Evolutionary conservation across 192 early-diverging fungal genomes (phyloP), one percentile per base, ranked within the genome.

Genomic region (Coemansia sp.): DNA sequence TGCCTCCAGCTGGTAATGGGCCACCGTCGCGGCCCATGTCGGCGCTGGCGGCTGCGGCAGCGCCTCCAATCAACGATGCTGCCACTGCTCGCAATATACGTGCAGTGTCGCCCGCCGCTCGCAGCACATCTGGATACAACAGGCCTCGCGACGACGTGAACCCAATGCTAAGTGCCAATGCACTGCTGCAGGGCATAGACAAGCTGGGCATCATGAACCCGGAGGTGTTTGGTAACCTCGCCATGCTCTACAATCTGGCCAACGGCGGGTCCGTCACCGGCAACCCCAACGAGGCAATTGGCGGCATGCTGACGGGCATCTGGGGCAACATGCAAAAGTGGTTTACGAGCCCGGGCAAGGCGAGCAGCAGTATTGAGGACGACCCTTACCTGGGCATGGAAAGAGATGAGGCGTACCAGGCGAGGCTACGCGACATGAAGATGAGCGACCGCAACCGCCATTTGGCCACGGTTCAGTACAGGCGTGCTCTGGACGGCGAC

Each of bases 391-490:
- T 57, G 55, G 65, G 60, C 29, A 67, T 75, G 72, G 52, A 46
- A n/a, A 55, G 60, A 45, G 64, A 67, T 53, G 64, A 63, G 48
- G 72, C 72, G 56, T 75, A 75, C 35, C 64, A 67, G 44, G 72
- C 65, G 19, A 59, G 72, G 35, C 48, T 75, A 23, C 63, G 72
- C 23, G 63, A 67, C 50, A 67, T 75, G 64, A 62, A 60, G 52
- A 39, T 44, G 43, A 67, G 50, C 46, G 55, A 63, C 9, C 72
- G 72, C 23, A 75, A 75, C 35, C 64, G 72, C 11, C 77, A 84
- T 41, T 30, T 82, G 36, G 77, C 80, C 0, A 72, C 77, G 5
- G 76, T 81, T 41, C 67, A 77, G 62, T 77, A 77, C 54, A 67
- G 73, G 2, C 61, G 72, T 0, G 56, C 78, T n/a, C 52, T 83